Conservation (phyloP, 495 filamentous ascomycete species). For the Penicillium coffeae region DNA sequence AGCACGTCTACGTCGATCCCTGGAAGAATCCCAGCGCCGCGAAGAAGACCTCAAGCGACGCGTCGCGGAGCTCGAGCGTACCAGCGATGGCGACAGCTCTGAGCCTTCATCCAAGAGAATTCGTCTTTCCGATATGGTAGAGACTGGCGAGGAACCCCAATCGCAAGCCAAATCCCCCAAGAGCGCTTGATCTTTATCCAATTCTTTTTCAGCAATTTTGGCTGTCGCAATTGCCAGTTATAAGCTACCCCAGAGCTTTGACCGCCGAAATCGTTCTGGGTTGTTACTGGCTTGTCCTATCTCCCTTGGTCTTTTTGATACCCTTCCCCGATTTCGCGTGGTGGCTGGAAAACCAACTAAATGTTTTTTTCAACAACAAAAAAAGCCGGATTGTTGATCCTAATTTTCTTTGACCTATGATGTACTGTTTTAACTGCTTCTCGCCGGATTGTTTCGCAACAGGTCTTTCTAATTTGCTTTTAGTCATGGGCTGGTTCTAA, state of each 20-base stretch:
- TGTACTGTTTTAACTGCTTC: conserved; percentile 2
- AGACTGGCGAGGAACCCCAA: conserved; percentile 31
- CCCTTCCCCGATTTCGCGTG: conserved; percentile 39
- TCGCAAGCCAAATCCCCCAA: conserved; percentile 37
- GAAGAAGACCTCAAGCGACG: conserved; percentile 81
- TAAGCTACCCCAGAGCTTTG: not conserved
- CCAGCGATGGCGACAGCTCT: conserved; percentile 23
- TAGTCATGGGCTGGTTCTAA: conserved; percentile 18
- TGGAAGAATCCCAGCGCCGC: conserved; percentile 70
- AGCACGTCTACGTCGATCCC: conserved; percentile 56
- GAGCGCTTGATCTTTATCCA: conserved; percentile 24
- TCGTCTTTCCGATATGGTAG: conserved; percentile 41
- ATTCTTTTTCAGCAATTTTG: not conserved
- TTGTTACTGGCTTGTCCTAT: conserved; percentile 24
- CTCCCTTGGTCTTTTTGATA: conserved; percentile 43
- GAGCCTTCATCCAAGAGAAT: conserved; percentile 48
- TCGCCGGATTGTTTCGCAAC: conserved; percentile 15
- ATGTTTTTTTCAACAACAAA: conserved; percentile 8
- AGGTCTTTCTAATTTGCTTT: conserved; percentile 18
- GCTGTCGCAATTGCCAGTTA: not conserved
- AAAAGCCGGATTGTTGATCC: conserved; percentile 19
- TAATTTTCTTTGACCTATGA: conserved; percentile 9
- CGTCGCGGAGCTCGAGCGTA: conserved; percentile 71
- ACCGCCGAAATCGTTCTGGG: not conserved
- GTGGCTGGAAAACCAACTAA: conserved; percentile 24